A percentile compares a stretch with the other conserved stretches of the same genome.
Evolutionary conservation across 192 early-diverging fungal species (phyloP).

Genomic region (Umbelopsis sp.): DNA sequence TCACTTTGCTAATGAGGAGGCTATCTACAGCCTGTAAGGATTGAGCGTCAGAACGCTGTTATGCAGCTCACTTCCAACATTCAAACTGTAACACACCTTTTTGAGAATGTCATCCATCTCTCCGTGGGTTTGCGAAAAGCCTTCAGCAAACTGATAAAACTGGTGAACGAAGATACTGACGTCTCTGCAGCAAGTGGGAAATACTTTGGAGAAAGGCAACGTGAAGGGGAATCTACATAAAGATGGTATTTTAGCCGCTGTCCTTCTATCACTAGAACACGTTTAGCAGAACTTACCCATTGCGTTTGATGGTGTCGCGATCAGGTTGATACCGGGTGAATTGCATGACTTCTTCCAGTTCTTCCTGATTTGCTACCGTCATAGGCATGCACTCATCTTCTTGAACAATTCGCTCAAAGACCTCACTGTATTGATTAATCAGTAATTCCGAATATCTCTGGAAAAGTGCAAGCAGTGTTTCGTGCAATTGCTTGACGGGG

Average conservation of each 20-base stretch:
- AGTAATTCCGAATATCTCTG: constrained; percentile 79
- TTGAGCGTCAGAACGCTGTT: too few species aligned
- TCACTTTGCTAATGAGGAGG: constrained; percentile 69
- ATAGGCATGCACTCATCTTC: constrained; percentile 85
- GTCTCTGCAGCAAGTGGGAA: constrained; percentile 69
- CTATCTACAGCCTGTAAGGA: constrained; percentile 61
- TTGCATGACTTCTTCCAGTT: constrained; percentile 63
- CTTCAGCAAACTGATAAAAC: constrained; percentile 86
- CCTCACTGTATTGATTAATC: constrained; percentile 65
- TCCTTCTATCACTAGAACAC: too few species aligned
- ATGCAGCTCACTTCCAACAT: too few species aligned
- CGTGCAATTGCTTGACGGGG: constrained; percentile 65
- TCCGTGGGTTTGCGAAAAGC: constrained; percentile 78
- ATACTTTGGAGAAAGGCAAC: constrained; percentile 82
- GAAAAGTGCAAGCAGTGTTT: constrained; percentile 76
- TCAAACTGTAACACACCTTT: constrained; percentile 47
- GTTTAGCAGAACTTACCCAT: constrained; percentile 26
- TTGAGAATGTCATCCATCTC: constrained; percentile 89
- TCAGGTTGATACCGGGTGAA: constrained; percentile 68
- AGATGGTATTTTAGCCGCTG: neutral
- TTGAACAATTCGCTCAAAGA: constrained; percentile 74
- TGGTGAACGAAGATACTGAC: constrained; percentile 73
- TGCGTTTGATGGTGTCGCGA: constrained; percentile 29
- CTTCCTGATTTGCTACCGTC: constrained; percentile 64
- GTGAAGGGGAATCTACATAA: constrained; percentile 64